Evolutionary conservation across 1,284 basidiomycete species (phyloP), one percentile per base, ranked within the genome.

Genomic region (Cerrena zonata): DNA sequence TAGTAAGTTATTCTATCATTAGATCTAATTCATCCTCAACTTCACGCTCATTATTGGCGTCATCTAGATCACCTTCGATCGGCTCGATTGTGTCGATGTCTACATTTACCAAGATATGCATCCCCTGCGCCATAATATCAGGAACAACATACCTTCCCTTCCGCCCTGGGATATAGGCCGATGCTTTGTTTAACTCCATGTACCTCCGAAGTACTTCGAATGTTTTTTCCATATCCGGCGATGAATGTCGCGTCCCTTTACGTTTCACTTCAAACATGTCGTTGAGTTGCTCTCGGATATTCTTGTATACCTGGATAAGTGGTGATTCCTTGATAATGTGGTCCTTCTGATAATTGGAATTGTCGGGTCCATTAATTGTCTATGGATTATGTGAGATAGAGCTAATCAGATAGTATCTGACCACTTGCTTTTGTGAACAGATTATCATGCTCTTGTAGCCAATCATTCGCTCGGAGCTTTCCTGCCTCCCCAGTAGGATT

Each of bases 361-460:
- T 11, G 26, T 49, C 30, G 18, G 42, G 56, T 19, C 38, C 23
- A 46, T 57, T 52, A 3, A 45, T 46, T 23, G 13, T 43, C 26
- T 40, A 25, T 23, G 45, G n/a, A 45, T 15, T 5, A 10, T 23
- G 43, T 12, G 5, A 13, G 19, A n/a, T 24, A 18, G 7, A n/a
- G n/a, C n/a, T n/a, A n/a, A n/a, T n/a, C n/a, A 3, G n/a, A 48
- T 30, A 12, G 1, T 7, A 38, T n/a, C 15, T 13, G 23, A 38
- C n/a, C n/a, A 25, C 18, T 51, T 39, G 59, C 60, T 52, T 63
- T 65, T 18, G 45, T 57, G n/a, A 51, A 55, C 5, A 59, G 49
- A 42, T 66, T 66, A 36, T 60, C 55, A 0, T 54, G 46, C 45
- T 66, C 63, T 1, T 61, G 36, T 0, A 54, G 13, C 64, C 62